These are phyloP conservation scores for Camillea tinctor DNA, from an alignment of 2,329 filamentous ascomycete genomes.

Conservation along the genomic window DNA sequence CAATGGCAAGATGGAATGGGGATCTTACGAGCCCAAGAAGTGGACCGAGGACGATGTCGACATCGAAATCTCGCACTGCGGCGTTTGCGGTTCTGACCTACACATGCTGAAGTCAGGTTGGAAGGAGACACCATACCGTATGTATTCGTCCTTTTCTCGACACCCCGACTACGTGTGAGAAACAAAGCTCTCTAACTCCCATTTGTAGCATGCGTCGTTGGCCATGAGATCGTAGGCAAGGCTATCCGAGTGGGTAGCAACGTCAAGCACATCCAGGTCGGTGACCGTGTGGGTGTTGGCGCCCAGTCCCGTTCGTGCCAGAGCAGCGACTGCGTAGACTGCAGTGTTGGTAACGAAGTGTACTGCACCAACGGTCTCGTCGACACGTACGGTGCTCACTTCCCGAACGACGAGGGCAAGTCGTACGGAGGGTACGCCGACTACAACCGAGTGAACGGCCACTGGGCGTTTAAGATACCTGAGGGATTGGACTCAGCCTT, in stretches of 20 bases:
- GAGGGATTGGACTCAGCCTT: slow-evolving; percentile 39
- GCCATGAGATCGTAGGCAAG: slow-evolving; percentile 64
- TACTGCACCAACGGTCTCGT: slow-evolving; percentile 41
- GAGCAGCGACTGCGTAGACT: slow-evolving; percentile 41
- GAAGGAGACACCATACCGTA: slow-evolving; percentile 41
- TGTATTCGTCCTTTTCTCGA: slow-evolving; percentile 13
- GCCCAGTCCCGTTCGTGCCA: slow-evolving; percentile 59
- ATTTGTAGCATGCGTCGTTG: slow-evolving; percentile 49
- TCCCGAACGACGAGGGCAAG: slow-evolving; percentile 51
- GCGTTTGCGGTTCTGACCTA: slow-evolving; percentile 63
- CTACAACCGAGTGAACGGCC: slow-evolving; percentile 34
- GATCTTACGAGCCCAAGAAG: slow-evolving; percentile 59
- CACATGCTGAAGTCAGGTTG: slow-evolving; percentile 58
- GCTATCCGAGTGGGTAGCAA: slow-evolving; percentile 60
- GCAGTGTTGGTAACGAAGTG: slow-evolving; percentile 39
- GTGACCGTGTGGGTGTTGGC: slow-evolving; percentile 44
- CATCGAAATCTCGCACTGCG: slow-evolving; percentile 64
- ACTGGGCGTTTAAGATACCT: slow-evolving; percentile 50
- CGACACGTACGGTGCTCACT: slow-evolving; percentile 54
- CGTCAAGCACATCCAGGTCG: slow-evolving; percentile 44
- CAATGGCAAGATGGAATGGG: slow-evolving; percentile 55
- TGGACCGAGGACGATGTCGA: slow-evolving; percentile 67
- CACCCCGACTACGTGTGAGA: slow-evolving; percentile 3
- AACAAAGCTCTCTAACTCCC: slow-evolving; percentile 12
- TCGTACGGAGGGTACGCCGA: slow-evolving; percentile 56